Evolutionary conservation across 345 rosid species (phyloP).

Genomic region (Noccaea bulbosa): DNA sequence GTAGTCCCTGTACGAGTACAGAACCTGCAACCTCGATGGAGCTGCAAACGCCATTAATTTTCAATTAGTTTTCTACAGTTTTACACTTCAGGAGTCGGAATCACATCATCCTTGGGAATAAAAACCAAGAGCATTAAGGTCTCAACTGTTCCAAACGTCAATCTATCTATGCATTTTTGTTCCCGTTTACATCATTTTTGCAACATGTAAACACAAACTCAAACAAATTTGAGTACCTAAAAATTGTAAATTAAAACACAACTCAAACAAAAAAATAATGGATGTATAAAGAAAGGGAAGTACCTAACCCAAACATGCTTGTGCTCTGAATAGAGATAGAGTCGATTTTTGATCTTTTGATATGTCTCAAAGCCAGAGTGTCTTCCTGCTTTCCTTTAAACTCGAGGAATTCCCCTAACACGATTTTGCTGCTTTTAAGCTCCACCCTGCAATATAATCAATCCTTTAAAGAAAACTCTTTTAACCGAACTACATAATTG

Average conservation of each 20-base stretch:
- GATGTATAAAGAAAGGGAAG: background rate
- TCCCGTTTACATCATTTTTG: background rate
- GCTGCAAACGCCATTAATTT: slow-evolving; percentile 51
- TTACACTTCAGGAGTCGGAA: background rate
- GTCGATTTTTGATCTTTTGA: slow-evolving; percentile 83
- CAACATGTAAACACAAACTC: background rate
- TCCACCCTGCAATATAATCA: slow-evolving; percentile 64
- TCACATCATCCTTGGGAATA: background rate
- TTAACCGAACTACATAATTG: background rate
- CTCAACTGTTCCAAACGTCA: background rate
- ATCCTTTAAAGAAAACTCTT: background rate
- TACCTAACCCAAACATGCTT: slow-evolving; percentile 96
- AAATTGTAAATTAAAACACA: background rate
- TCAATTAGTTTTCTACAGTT: background rate
- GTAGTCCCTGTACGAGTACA: slow-evolving; percentile 79
- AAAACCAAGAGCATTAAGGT: background rate
- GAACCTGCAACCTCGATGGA: slow-evolving; percentile 71
- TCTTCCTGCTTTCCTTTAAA: slow-evolving; percentile 90
- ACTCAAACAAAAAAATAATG: background rate
- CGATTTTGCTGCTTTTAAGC: slow-evolving; percentile 71
- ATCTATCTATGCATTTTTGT: background rate
- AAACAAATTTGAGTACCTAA: too few species aligned
- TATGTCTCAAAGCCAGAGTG: slow-evolving; percentile 52
- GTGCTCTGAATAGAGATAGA: slow-evolving; percentile 70
- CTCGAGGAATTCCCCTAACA: slow-evolving; percentile 85